These are phyloP conservation scores for Paraphaeosphaeria minitans DNA, from an alignment of 2,329 filamentous ascomycete species.

Conservation along the genomic window DNA sequence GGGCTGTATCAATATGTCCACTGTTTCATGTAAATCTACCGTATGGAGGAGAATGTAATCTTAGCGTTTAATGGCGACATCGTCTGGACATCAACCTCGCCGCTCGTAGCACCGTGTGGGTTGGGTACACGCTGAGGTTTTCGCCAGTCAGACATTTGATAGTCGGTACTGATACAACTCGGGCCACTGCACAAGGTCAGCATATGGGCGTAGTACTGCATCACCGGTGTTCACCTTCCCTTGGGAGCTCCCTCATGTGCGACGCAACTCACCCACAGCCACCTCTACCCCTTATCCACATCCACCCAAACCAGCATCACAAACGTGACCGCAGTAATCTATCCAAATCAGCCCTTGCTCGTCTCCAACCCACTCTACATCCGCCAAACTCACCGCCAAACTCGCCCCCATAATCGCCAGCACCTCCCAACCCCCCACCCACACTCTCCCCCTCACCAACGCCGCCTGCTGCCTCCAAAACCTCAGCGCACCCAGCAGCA, in stretches of 20 bases:
- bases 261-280: not conserved
- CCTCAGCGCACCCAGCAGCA: slow-evolving; percentile 61
- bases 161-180: too few relatives aligned
- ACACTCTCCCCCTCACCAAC: slow-evolving; percentile 61
- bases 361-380: slow-evolving; percentile 10
- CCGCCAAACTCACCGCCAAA: slow-evolving; percentile 54
- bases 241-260: not conserved
- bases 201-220: too few relatives aligned
- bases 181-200: too few relatives aligned
- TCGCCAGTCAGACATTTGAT: too few relatives aligned
- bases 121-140: too few relatives aligned
- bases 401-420: slow-evolving; percentile 54
- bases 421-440: slow-evolving; percentile 65
- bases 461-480: slow-evolving; percentile 67
- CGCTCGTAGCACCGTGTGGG: not conserved
- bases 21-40: not conserved
- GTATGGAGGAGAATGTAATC: not conserved
- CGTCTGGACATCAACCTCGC: not conserved
- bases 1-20: not conserved
- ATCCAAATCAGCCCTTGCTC: not conserved
- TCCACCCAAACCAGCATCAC: slow-evolving; percentile 18
- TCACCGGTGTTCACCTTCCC: too few relatives aligned
- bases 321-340: not conserved
- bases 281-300: slow-evolving; percentile 22
- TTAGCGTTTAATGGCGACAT: not conserved